Conservation (phyloP, 2,329 filamentous ascomycete genomes). For the Colletotrichum sp. region DNA sequence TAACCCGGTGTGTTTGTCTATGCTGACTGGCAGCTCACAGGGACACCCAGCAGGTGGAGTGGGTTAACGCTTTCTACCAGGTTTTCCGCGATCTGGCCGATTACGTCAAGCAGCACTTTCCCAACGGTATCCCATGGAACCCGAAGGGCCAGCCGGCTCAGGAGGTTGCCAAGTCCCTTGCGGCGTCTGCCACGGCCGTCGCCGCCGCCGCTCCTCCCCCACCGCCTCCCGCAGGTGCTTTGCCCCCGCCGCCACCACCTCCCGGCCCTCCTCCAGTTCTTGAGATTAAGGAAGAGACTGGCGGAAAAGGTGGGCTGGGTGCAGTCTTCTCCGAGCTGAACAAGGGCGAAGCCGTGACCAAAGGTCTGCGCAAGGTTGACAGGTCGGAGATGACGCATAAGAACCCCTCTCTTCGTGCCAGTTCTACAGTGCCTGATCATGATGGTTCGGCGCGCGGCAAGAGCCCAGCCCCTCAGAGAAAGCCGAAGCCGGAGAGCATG, state of each 20-base stretch:
- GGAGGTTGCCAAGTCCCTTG: slow-evolving; percentile 67
- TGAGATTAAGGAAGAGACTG: slow-evolving; percentile 58
- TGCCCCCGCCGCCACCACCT: slow-evolving; percentile 72
- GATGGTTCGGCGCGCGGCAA: slow-evolving; percentile 67
- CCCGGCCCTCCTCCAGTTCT: slow-evolving; percentile 73
- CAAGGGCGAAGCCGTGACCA: slow-evolving; percentile 85
- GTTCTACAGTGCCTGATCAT: slow-evolving; percentile 70
- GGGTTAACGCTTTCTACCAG: slow-evolving; percentile 91
- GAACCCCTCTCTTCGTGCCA: slow-evolving; percentile 84
- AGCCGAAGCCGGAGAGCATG: slow-evolving; percentile 86
- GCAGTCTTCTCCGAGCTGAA: slow-evolving; percentile 94
- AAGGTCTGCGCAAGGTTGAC: slow-evolving; percentile 90
- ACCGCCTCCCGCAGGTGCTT: slow-evolving; percentile 58
- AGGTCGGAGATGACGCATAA: slow-evolving; percentile 98
- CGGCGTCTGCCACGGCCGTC: slow-evolving; percentile 39
- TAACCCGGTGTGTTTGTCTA: background rate
- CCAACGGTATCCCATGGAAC: slow-evolving; percentile 87
- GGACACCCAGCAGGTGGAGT: slow-evolving; percentile 82
- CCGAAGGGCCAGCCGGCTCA: slow-evolving; percentile 73
- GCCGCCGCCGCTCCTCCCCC: slow-evolving; percentile 50
- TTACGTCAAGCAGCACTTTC: slow-evolving; percentile 85
- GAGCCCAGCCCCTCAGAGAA: slow-evolving; percentile 87
- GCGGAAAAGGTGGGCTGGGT: slow-evolving; percentile 68
- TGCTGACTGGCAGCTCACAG: slow-evolving; percentile 46
- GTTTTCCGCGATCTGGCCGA: slow-evolving; percentile 84